These are phyloP conservation scores for Suillus variegatus DNA, from an alignment of 768 basidiomycete species.

Conservation along the genomic window DNA sequence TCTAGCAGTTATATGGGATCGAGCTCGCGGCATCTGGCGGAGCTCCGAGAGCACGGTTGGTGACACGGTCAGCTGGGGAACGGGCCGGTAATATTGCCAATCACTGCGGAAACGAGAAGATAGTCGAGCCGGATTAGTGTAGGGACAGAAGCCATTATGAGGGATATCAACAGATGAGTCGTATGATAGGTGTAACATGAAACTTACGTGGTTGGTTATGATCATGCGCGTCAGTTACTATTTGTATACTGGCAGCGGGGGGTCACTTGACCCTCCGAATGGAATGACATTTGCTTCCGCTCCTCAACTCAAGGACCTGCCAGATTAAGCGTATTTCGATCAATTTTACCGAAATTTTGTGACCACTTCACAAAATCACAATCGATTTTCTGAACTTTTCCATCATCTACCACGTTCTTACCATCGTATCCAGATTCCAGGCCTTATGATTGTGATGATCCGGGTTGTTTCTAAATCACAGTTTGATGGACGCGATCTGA, in stretches of 20 bases:
- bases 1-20: constrained; percentile 6
- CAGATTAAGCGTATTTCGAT: background rate
- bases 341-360: background rate
- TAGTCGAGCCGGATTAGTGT: too few relatives aligned
- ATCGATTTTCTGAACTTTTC: background rate
- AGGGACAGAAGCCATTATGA: too few relatives aligned
- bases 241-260: background rate
- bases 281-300: background rate
- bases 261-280: background rate
- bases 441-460: background rate
- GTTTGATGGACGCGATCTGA: background rate
- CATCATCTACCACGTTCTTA: background rate
- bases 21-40: constrained; percentile 3
- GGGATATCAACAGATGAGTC: too few relatives aligned
- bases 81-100: background rate
- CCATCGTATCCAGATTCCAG: background rate
- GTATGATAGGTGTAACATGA: too few relatives aligned
- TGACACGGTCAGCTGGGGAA: background rate
- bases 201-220: background rate
- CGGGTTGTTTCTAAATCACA: background rate
- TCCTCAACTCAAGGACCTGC: background rate
- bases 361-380: background rate
- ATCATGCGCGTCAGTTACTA: background rate
- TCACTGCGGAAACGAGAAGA: too few relatives aligned
- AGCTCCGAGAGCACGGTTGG: constrained; percentile 6